These are phyloP conservation scores for Paracoccidioides lutzii DNA, from an alignment of 2,329 filamentous ascomycete species.

Conservation along the genomic window DNA sequence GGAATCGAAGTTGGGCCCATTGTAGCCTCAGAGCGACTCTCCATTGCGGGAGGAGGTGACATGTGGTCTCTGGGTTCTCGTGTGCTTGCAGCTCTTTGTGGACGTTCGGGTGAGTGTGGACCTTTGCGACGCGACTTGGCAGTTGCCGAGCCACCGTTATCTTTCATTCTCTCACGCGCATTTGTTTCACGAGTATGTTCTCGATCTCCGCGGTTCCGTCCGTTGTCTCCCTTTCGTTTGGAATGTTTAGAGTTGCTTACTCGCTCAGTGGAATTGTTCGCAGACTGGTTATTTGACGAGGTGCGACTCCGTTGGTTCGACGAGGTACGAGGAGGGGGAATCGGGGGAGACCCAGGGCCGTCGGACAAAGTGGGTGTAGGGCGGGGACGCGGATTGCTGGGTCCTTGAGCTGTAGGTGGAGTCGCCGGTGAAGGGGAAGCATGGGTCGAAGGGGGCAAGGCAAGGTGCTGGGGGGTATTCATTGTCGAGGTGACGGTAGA, in stretches of 20 bases:
- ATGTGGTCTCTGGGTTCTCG: conserved; percentile 28
- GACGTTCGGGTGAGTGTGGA: conserved; percentile 35
- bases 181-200: conserved; percentile 29
- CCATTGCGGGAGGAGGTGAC: conserved; percentile 21
- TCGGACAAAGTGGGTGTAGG: conserved; percentile 25
- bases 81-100: conserved; percentile 30
- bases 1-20: conserved; percentile 45
- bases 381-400: conserved; percentile 12
- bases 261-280: conserved; percentile 22
- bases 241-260: conserved; percentile 29
- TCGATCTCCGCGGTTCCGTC: conserved; percentile 16
- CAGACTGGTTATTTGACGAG: conserved; percentile 24
- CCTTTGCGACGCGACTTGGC: conserved; percentile 36
- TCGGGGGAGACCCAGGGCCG: conserved; percentile 49
- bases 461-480: conserved; percentile 34
- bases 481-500: conserved; percentile 29
- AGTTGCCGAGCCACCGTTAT: conserved; percentile 24
- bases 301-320: conserved; percentile 48
- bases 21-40: conserved; percentile 26
- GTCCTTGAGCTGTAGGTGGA: conserved; percentile 13
- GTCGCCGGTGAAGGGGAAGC: conserved; percentile 26
- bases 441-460: conserved; percentile 30
- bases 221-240: conserved; percentile 28
- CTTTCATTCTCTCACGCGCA: conserved; percentile 32
- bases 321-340: conserved; percentile 69